Conservation (phyloP, 805 yeast genomes). For the Metschnikowia picachoensis region DNA sequence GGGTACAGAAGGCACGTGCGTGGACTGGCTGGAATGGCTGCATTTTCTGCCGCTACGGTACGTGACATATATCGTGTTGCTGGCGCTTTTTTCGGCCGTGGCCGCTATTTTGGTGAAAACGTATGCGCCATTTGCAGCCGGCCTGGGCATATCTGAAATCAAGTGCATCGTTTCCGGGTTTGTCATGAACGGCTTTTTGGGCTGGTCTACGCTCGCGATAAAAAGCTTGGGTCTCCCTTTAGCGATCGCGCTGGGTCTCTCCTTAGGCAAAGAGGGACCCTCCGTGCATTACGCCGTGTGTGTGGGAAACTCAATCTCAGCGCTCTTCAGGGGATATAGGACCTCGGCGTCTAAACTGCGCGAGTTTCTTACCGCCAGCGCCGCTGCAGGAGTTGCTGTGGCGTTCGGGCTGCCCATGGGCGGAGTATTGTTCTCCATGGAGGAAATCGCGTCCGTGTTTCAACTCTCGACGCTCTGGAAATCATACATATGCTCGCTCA, state of each 20-base stretch:
- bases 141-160: constrained; percentile 96
- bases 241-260: constrained; percentile 88
- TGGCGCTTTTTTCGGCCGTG: constrained; percentile 56
- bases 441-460: constrained; percentile 77
- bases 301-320: constrained; percentile 79
- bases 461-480: constrained; percentile 83
- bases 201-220: constrained; percentile 64
- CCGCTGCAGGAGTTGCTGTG: constrained; percentile 98
- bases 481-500: constrained; percentile 83
- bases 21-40: constrained; percentile 71
- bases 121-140: constrained; percentile 89
- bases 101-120: constrained; percentile 67
- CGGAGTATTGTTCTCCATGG: constrained; percentile 90
- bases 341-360: constrained; percentile 43
- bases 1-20: constrained; percentile 37
- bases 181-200: constrained; percentile 70
- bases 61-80: constrained; percentile 52
- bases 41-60: constrained; percentile 45
- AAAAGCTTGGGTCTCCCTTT: constrained; percentile 82
- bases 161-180: constrained; percentile 94
- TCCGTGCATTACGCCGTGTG: constrained; percentile 97
- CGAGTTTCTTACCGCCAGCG: constrained; percentile 78
- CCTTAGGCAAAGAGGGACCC: constrained; percentile 98
- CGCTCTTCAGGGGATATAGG: constrained; percentile 44
- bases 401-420: constrained; percentile 97